Base-by-base conservation (phyloP, 2,329 filamentous ascomycete genomes). In the Colletotrichum horii region DNA sequence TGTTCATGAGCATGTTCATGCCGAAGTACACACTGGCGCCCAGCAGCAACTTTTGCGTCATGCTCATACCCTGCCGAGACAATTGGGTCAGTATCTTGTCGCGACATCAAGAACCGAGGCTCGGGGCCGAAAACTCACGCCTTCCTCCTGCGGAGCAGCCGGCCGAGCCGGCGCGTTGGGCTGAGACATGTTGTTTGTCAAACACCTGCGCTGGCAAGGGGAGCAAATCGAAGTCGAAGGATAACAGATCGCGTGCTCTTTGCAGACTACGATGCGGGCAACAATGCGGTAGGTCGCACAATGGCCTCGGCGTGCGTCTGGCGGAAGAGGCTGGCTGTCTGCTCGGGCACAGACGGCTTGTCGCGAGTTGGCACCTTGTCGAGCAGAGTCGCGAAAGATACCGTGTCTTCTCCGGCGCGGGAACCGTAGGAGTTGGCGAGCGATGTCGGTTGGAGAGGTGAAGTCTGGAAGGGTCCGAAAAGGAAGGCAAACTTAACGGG, bases 11-110 rank as follows among this genome's bases (percentile, higher is more conserved):
- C 72, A 90, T 83, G 81, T 93, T 92, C 83, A 93, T 86, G 70
- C 88, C 91, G 77, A 92, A 86, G 82, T 91, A 93, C 80, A 92
- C 85, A 74, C 87, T 85, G 34, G 88, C 86, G 66, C 90, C 90
- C 75, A 92, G 84, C 48, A 88, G 79, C 36, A 92, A 83, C 78
- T 78, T 77, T 43, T 88, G 90, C 75, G 81, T 85, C 70, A 88
- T 81, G 77, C 74, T 82, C 73, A 89, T 80, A 34, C 81, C 82
- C 83, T 85, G 48, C 19, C 76, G 28, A n/a, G 48, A 58, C 64
- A 36, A 24, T 24, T 38, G 48, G n/a, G 65, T 76, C 48, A 76
- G 66, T 28, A 61, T 30, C 6, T 24, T 22, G 52, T 48, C 66
- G 34, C 56, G 38, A 70, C 65, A 16, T n/a, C 52, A 30, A 56